Evolutionary conservation across 2,329 filamentous ascomycete species (phyloP), one percentile per base, ranked within the genome.

Genomic region (Dichotomopilus funicola): DNA sequence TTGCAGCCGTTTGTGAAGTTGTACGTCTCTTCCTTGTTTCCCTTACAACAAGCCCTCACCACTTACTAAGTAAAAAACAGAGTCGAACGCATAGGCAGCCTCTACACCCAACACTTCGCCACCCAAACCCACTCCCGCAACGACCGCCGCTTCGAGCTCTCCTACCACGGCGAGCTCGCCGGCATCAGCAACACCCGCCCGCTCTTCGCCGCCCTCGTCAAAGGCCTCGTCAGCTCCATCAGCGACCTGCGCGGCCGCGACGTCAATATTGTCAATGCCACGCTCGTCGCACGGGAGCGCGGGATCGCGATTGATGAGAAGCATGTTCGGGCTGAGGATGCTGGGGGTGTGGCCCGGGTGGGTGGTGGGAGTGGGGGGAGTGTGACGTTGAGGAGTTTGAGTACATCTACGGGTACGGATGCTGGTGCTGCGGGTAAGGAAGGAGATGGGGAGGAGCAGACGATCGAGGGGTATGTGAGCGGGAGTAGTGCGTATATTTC

Each of bases 251-350:
- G 86, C 40, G 83, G 80, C 0, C 69, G 82, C 10, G 85, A 87
- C 64, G 85, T 91, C 63, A 92, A 91, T 71, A 90, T 94, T 57
- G 88, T 94, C 63, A 92, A 94, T 65, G 88, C 88, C 0, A 79
- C 83, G 44, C 75, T 91, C 33, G 80, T 91, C 11, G 88, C 88
- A 19, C 85, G 83, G 60, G 86, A 91, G 63, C 87, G 87, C 62
- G 88, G 88, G 2, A 87, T 94, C 59, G 78, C 86, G 45, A 84
- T 94, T 65, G 88, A 85, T 65, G 89, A 92, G 72, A 83, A 83
- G 40, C 84, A 85, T 59, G 80, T 78, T 2, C 78, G 84, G 6
- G 19, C 19, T 27, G 19, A 27, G 19, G 19, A 27, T 27, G 19
- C 19, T 27, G 19, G 19, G 19, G 19, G 19, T 27, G 19, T 27